phyloP scores from a whole-genome alignment of 345 rosid species.

The Rhizophora apiculata region DNA sequence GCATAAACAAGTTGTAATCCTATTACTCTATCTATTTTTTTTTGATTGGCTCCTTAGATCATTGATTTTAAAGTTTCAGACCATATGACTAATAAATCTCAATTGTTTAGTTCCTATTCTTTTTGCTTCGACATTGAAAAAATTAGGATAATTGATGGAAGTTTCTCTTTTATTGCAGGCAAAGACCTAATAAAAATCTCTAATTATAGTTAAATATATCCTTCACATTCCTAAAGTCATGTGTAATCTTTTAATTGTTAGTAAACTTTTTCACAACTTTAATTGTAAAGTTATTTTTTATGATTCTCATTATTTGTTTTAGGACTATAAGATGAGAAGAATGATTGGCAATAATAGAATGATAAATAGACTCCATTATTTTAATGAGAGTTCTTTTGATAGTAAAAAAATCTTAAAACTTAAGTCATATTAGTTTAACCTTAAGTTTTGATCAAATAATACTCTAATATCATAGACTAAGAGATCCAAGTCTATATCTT shows the following conservation, averaged over 20 bases:
- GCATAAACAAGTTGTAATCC: neutral
- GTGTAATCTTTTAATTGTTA: neutral
- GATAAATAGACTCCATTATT: neutral
- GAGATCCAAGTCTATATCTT: neutral
- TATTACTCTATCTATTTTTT: neutral
- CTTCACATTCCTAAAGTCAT: neutral
- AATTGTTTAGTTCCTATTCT: neutral
- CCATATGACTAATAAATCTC: neutral
- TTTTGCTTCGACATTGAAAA: no score
- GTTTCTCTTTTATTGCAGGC: no score
- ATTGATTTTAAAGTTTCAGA: neutral
- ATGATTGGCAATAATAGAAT: neutral
- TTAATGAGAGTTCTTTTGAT: neutral
- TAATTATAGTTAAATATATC: neutral
- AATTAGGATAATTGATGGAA: no score
- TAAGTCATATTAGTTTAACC: neutral
- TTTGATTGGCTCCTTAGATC: neutral
- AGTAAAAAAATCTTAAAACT: neutral
- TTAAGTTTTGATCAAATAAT: neutral
- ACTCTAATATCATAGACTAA: neutral
- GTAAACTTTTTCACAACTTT: neutral
- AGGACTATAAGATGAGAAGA: neutral
- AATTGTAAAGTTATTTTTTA: neutral
- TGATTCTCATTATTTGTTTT: neutral
- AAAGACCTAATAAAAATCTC: neutral